Evolutionary conservation across 768 basidiomycete genomes (phyloP), one percentile per base, ranked within the genome.

Genomic region (button mushroom (Agaricus bisporus)): DNA sequence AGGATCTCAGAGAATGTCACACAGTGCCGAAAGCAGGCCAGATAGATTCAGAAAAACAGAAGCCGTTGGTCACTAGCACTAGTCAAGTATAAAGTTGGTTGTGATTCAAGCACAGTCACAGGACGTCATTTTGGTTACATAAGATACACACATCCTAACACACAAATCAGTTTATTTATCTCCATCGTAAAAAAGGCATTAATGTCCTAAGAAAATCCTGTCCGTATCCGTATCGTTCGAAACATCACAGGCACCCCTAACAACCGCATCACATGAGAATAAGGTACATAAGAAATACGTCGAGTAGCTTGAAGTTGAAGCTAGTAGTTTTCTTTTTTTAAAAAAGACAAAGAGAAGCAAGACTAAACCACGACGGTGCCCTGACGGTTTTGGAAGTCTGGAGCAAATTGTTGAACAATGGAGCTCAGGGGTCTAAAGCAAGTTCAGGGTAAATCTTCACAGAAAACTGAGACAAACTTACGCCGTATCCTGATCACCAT

Each of bases 401-500:
- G 53, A 14, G 39, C 47, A 22, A 43, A 29, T 15, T 32, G 15
- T 26, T 54, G 46, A n/a, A 54, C 29, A 36, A 35, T 36, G 25
- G 39, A 28, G 5, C 32, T 11, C 36, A 43, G 25, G 25, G 39
- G 8, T 36, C 51, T 52, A 20, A 29, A 9, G 28, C 35, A 35
- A n/a, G 25, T 15, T 12, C 5, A 10, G 17, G 5, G 46, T 54
- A 18, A 41, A 37, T 41, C 32, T 55, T 43, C 10, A 29, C 14
- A 6, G 5, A n/a, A 20, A 36, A 29, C n/a, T 15, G 22, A 17
- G n/a, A 29, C 1, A 5, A 45, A 60, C 75, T 47, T 59, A 77
- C 76, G 70, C 73, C 56, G 61, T 49, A 12, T 72, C 74, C 36
- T 70, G 67, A 49, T 60, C 70, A 36, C 72, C 70, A 60, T 86